phyloP scores from a whole-genome alignment of 2,329 filamentous ascomycete genomes.

The Cladophialophora immunda region DNA sequence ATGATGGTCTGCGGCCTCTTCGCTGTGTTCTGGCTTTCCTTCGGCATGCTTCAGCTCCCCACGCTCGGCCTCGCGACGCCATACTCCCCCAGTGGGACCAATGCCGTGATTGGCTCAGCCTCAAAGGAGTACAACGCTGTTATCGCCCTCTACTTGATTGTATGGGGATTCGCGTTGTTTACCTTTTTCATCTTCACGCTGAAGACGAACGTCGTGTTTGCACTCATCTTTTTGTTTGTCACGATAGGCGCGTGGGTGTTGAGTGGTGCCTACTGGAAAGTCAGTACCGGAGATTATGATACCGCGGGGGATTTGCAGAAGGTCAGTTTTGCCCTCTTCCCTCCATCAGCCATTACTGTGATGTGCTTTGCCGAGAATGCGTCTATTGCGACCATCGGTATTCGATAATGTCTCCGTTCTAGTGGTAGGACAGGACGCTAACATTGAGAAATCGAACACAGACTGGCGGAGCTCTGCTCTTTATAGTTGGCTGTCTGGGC shows the following conservation, averaged over 20 bases:
- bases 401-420: background rate
- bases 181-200: conserved; percentile 41
- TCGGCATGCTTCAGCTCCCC: conserved; percentile 39
- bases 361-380: background rate
- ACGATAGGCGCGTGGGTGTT: conserved; percentile 37
- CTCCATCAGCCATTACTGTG: background rate
- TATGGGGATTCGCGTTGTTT: conserved; percentile 40
- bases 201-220: conserved; percentile 39
- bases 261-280: conserved; percentile 40
- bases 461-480: conserved; percentile 38
- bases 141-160: conserved; percentile 39
- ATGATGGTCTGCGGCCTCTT: conserved; percentile 41
- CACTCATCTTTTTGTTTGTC: conserved; percentile 38
- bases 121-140: conserved; percentile 38
- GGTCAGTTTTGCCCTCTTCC: conserved; percentile 27
- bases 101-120: conserved; percentile 31
- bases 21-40: conserved; percentile 39
- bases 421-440: background rate
- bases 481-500: conserved; percentile 37
- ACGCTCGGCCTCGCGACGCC: conserved; percentile 37
- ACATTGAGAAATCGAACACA: background rate
- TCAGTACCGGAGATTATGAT: conserved; percentile 36
- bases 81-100: conserved; percentile 35
- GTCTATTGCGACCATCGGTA: background rate
- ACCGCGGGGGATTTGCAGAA: conserved; percentile 34